Conservation (phyloP, 106 monocot genomes). For the Phalaenopsis aphrodite region DNA sequence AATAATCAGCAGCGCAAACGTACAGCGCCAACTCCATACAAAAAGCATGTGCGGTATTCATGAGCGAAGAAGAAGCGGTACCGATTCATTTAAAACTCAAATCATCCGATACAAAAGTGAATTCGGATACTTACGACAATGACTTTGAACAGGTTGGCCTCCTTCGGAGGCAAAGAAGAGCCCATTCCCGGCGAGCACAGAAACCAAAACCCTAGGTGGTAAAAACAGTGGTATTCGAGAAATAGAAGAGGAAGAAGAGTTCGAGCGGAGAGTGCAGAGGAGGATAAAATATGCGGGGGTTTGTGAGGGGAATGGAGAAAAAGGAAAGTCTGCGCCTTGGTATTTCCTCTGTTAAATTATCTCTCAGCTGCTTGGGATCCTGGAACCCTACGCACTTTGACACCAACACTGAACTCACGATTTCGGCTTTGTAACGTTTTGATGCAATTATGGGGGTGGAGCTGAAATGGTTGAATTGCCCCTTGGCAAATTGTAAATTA, state of each 20-base stretch:
- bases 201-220: background rate
- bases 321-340: background rate
- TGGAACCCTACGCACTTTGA: constrained; percentile 7
- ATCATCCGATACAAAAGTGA: background rate
- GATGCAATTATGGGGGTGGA: background rate
- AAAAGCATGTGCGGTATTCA: background rate
- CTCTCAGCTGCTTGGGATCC: constrained; percentile 1
- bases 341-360: background rate
- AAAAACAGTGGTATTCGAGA: background rate
- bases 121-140: constrained; percentile 67
- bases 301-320: background rate
- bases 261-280: constrained; percentile 1
- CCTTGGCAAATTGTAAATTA: no score
- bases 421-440: background rate
- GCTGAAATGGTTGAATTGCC: background rate
- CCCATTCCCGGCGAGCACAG: constrained; percentile 22
- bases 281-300: background rate
- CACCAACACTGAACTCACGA: background rate
- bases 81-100: background rate
- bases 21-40: background rate
- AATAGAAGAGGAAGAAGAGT: background rate
- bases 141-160: constrained; percentile 98
- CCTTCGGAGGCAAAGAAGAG: constrained; percentile 74
- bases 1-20: background rate
- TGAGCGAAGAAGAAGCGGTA: background rate